These are phyloP conservation scores for Quercus lobata DNA, from an alignment of 331 rosid species.

Conservation along the genomic window DNA sequence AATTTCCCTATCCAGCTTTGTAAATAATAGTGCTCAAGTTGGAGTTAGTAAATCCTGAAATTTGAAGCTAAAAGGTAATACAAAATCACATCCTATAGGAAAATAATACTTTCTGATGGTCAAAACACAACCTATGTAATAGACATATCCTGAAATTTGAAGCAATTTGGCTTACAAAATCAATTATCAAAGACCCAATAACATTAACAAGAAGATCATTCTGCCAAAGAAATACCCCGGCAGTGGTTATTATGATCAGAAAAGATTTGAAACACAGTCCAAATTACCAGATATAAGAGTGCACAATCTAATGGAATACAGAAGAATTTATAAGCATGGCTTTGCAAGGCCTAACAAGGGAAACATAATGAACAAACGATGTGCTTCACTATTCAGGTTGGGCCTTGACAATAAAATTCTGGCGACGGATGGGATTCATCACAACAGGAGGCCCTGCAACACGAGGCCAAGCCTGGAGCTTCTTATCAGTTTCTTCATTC, in stretches of 20 bases:
- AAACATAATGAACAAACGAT: neutral
- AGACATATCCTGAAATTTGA: too few relatives aligned
- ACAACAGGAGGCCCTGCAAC: constrained; percentile 80
- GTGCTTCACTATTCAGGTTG: constrained; percentile 24
- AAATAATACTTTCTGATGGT: neutral
- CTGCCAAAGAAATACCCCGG: neutral
- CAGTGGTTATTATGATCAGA: neutral
- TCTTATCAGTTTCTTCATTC: constrained; percentile 72
- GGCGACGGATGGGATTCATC: constrained; percentile 74
- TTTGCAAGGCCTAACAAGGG: neutral
- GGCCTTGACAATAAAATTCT: constrained; percentile 68
- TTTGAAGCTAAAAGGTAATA: too few relatives aligned
- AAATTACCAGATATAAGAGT: neutral
- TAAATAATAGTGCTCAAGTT: too few relatives aligned
- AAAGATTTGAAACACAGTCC: neutral
- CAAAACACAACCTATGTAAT: neutral
- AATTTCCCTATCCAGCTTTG: too few relatives aligned
- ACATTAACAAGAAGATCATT: neutral
- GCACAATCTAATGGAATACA: neutral
- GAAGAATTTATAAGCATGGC: neutral
- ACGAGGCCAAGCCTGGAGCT: constrained; percentile 79
- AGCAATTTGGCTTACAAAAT: neutral
- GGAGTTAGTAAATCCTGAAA: too few relatives aligned
- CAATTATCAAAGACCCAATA: neutral
- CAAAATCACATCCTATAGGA: too few relatives aligned